Evolutionary conservation across 768 basidiomycete genomes (phyloP).

Genomic region (Xanthoconium stramineum): DNA sequence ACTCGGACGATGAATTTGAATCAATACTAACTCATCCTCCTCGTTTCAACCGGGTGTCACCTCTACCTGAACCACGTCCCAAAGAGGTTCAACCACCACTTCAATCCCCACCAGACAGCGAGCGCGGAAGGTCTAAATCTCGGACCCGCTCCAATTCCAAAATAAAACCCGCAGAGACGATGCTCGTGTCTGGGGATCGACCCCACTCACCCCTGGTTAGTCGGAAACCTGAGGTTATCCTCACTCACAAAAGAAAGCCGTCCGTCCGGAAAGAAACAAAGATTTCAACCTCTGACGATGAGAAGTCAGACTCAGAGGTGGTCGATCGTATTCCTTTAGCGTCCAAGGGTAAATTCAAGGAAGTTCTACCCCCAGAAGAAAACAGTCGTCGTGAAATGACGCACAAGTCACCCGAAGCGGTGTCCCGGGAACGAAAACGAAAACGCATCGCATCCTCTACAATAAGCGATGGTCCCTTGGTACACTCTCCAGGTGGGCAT

Average conservation of each 20-base stretch:
- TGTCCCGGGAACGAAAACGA: conserved; percentile 21
- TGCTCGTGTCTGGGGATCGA: conserved; percentile 1
- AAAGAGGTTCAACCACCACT: conserved; percentile 7
- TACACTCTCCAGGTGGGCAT: conserved; percentile 21
- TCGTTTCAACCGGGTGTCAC: conserved; percentile 7
- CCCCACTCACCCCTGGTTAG: neutral
- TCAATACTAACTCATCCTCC: conserved; percentile 25
- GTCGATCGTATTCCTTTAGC: neutral
- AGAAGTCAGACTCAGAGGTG: conserved; percentile 1
- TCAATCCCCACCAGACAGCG: conserved; percentile 14
- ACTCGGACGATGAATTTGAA: conserved; percentile 31
- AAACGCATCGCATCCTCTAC: conserved; percentile 23
- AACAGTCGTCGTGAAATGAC: conserved; percentile 5
- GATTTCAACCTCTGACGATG: neutral
- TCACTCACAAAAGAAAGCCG: conserved; percentile 4
- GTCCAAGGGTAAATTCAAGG: conserved; percentile 21
- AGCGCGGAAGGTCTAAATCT: conserved; percentile 13
- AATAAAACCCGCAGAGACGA: neutral
- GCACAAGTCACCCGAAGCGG: conserved; percentile 10
- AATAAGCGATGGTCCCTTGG: neutral
- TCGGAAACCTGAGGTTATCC: conserved; percentile 12
- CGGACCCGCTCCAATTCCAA: conserved; percentile 3
- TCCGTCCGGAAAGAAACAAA: neutral
- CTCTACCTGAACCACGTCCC: neutral
- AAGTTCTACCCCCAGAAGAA: neutral